phyloP scores from a whole-genome alignment of 176 grass and related monocot genomes.

The Oryza brachyantha region DNA sequence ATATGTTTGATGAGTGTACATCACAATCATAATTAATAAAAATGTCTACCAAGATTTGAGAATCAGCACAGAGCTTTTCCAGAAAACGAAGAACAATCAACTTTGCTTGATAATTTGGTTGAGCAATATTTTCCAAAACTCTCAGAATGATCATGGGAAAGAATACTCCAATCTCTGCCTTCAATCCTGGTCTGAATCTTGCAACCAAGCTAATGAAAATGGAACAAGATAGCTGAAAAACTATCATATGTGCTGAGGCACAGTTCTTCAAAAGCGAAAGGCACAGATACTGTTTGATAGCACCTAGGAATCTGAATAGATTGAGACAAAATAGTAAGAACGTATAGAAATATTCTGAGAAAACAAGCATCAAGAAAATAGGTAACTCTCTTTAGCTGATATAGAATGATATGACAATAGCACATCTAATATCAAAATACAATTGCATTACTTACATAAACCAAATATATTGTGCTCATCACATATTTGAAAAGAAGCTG shows the following conservation, averaged over 20 bases:
- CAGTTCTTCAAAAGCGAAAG: conserved; percentile 96
- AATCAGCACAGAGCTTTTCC: conserved; percentile 92
- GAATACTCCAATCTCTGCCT: conserved; percentile 98
- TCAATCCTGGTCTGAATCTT: conserved; percentile 97
- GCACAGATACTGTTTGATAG: conserved; percentile 98
- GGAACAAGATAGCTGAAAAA: conserved; percentile 98
- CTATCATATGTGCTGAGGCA: conserved; percentile 95
- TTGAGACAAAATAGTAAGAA: conserved; percentile 41
- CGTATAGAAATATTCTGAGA: background rate
- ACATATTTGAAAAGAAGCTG: conserved; percentile 14
- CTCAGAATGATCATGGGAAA: conserved; percentile 99
- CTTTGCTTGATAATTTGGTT: conserved; percentile 99
- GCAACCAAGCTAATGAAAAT: conserved; percentile 99
- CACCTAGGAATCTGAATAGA: conserved; percentile 90
- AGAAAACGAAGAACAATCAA: conserved; percentile 94
- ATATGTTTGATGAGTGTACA: conserved; percentile 98
- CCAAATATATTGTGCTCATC: background rate
- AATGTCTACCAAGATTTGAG: conserved; percentile 96
- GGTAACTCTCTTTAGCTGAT: background rate
- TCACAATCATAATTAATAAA: conserved; percentile 99
- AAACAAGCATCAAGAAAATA: conserved; percentile 28
- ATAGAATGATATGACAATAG: background rate
- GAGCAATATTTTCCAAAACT: conserved; percentile 96
- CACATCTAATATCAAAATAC: conserved; percentile 6
- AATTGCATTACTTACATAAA: background rate